Evolutionary conservation across 805 yeast species (phyloP).

Genomic region (Lachancea kluyveri): DNA sequence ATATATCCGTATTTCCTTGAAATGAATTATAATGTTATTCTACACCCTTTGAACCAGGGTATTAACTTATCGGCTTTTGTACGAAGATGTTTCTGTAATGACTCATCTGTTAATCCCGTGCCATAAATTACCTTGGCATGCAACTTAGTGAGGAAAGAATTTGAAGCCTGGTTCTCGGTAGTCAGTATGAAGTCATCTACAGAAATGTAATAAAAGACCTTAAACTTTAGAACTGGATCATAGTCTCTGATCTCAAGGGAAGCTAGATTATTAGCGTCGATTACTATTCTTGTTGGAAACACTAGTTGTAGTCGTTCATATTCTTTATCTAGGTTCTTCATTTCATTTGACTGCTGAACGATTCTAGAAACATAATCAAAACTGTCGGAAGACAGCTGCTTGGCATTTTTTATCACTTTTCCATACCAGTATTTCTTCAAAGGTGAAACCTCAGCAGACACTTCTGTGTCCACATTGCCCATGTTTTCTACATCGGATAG

Average conservation of each 20-base stretch:
- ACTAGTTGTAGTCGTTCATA: conserved; percentile 9
- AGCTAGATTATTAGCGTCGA: conserved; percentile 1
- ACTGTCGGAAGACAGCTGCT: no score
- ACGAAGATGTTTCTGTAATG: conserved; percentile 7
- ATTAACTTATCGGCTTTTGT: conserved; percentile 11
- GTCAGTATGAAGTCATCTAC: conserved; percentile 12
- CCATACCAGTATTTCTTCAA: no score
- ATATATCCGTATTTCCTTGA: no score
- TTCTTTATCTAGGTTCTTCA: no score
- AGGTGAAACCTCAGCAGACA: no score
- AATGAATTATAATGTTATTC: conserved; percentile 8
- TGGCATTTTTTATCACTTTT: no score
- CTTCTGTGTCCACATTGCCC: no score
- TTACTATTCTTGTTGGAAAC: conserved; percentile 12
- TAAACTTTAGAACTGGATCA: conserved; percentile 11
- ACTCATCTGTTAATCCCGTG: conserved; percentile 4
- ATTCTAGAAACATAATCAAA: no score
- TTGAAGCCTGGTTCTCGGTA: not conserved
- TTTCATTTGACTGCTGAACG: no score
- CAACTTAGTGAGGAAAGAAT: not conserved
- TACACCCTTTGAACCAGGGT: conserved; percentile 15
- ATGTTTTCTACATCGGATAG: no score
- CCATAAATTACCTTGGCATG: conserved; percentile 9
- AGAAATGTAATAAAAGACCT: conserved; percentile 10
- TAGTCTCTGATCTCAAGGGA: conserved; percentile 12